Percentiles rank a stretch among this genome's conserved stretches.
phyloP scores from a whole-genome alignment of 2,329 filamentous ascomycete genomes.

The Calonectria montana region DNA sequence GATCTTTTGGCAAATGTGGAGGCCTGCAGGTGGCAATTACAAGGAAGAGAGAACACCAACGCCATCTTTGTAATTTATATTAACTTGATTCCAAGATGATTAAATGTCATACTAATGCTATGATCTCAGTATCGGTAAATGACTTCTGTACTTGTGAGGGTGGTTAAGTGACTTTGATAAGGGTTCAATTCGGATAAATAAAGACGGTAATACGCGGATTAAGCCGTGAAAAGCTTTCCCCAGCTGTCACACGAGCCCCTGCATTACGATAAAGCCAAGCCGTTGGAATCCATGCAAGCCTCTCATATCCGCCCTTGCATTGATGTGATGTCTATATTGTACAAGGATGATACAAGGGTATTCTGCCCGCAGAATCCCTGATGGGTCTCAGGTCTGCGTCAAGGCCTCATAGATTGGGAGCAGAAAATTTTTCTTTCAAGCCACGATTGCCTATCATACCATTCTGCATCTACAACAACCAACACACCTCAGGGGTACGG shows the following conservation, averaged over 20 bases:
- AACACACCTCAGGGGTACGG: not conserved
- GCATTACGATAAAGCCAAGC: not conserved
- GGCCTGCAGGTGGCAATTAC: slow-evolving; percentile 33
- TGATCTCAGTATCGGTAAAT: not conserved
- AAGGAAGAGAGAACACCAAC: slow-evolving; percentile 29
- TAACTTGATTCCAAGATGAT: no score
- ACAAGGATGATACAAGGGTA: not conserved
- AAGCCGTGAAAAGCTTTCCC: not conserved
- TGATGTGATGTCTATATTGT: not conserved
- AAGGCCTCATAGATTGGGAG: not conserved
- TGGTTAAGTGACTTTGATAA: not conserved
- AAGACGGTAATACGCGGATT: no score
- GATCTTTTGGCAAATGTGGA: slow-evolving; percentile 37
- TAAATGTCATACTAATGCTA: not conserved
- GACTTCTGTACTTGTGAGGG: no score
- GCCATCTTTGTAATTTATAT: slow-evolving; percentile 25
- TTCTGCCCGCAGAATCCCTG: not conserved
- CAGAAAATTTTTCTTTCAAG: not conserved
- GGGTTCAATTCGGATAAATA: no score
- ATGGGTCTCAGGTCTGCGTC: not conserved
- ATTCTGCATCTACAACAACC: not conserved
- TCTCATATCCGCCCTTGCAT: not conserved
- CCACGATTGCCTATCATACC: not conserved
- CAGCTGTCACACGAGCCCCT: not conserved
- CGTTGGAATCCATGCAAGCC: not conserved